Evolutionary conservation across 768 basidiomycete species (phyloP), one percentile per base, ranked within the genome.

Genomic region (Tulasnella calospora): DNA sequence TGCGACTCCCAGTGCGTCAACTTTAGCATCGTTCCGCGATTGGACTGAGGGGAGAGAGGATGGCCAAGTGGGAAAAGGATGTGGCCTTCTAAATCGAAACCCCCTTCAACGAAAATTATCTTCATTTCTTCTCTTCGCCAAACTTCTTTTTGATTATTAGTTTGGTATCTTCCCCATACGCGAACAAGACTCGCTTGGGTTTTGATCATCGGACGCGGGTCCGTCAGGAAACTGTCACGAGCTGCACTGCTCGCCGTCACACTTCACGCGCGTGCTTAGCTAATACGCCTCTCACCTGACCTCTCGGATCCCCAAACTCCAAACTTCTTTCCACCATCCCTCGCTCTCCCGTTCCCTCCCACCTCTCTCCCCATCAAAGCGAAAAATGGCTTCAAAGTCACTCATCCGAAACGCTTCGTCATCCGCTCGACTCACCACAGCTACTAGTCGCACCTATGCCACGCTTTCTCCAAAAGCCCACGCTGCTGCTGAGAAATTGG

Each of bases 401-500:
- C 61, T 35, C 61, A 67, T 67, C 30, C 61, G 30, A 10, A 51
- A 51, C 51, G 51, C 51, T n/a, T 51, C 51, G n/a, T 23, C 51
- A 51, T n/a, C 51, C 51, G 23, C 51, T 51, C 23, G 51, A 8
- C 51, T 51, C 51, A 67, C 30, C 30, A 33, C 33, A 12, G 30
- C 61, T 35, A 67, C 30, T 35, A 67, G 17, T 6, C 61, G 30
- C 61, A 35, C 30, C 30, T 41, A 72, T 30, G 71, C 71, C 13
- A 70, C 72, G 76, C 80, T 79, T 30, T 67, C 70, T 41, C 71
- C 75, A 33, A 69, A 71, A 67, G 91, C 90, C 30, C 87, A 88
- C 27, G 83, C 88, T 35, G 89, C 88, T 80, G 94, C 93, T 0
- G 90, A 93, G 81, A 87, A 88, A 77, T 86, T 95, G 27, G 92